Evolutionary conservation across 768 basidiomycete species (phyloP).

Genomic region (Dioszegia crocea): DNA sequence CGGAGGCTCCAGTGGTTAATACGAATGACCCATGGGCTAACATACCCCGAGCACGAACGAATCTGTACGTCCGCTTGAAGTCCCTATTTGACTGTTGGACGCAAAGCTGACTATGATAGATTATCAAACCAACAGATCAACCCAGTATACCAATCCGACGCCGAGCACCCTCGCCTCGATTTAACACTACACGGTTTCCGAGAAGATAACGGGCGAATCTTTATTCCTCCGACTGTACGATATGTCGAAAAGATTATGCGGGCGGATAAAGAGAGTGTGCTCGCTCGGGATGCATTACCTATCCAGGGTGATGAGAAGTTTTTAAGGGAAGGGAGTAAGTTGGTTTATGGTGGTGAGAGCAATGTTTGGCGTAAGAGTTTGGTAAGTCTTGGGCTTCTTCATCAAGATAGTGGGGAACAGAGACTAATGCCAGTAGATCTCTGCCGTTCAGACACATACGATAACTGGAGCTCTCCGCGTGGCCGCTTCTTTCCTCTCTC

Average conservation of each 20-base stretch:
- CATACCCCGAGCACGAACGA: slow-evolving; percentile 22
- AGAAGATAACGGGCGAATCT: slow-evolving; percentile 44
- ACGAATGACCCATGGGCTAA: slow-evolving; percentile 32
- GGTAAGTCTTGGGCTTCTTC: slow-evolving; percentile 8
- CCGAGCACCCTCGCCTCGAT: slow-evolving; percentile 32
- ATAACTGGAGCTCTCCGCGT: slow-evolving; percentile 41
- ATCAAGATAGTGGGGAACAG: background rate
- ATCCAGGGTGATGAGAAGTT: slow-evolving; percentile 40
- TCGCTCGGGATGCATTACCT: slow-evolving; percentile 37
- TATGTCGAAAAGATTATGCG: slow-evolving; percentile 38
- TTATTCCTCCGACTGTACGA: slow-evolving; percentile 46
- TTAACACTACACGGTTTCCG: slow-evolving; percentile 44
- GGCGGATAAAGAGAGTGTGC: slow-evolving; percentile 26
- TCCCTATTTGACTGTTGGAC: no score
- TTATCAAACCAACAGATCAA: slow-evolving; percentile 11
- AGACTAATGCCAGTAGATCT: slow-evolving; percentile 26
- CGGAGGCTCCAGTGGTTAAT: background rate
- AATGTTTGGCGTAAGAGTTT: slow-evolving; percentile 29
- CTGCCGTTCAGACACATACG: slow-evolving; percentile 38
- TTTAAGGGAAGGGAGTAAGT: slow-evolving; percentile 31
- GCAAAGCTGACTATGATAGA: slow-evolving; percentile 1
- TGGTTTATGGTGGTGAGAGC: slow-evolving; percentile 44
- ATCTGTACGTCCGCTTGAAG: slow-evolving; percentile 23
- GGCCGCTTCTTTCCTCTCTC: slow-evolving; percentile 43
- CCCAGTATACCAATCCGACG: slow-evolving; percentile 26